Evolutionary conservation across 257 asterid species (phyloP), one percentile per base, ranked within the genome.

Genomic region (Solanum neorickii): DNA sequence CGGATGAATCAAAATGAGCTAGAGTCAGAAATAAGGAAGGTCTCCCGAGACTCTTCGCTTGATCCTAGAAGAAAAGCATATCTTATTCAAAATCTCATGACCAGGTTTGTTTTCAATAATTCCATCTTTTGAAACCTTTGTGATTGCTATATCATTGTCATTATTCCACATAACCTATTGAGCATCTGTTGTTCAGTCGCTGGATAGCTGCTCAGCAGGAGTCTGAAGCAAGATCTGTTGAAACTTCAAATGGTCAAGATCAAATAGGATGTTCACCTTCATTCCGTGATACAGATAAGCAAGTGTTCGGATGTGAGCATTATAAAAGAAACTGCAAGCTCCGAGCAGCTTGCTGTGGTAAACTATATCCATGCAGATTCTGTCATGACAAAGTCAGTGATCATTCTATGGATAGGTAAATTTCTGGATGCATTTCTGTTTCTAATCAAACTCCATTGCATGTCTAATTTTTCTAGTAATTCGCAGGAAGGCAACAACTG

Each of bases 131-230:
- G 47, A 65, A 65, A 15, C 25, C 75, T 56, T 60, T 88, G 13
- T 76, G 88, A 37, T 56, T 77, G 33, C 86, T 41, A 33, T 29
- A 37, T 60, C 44, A 65, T 66, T 87, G 68, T 82, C 15, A 86
- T 89, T 88, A 84, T 88, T 83, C 42, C 27, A 86, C 82, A 9
- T 56, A 66, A 88, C 88, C 89, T 74, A 83, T 88, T 47, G 69
- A 49, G 68, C 68, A 80, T 80, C 85, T 91, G 33, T 90, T 87
- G 35, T 89, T 82, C 92, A 96, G 99, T 90, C 96, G 94, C 87
- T 96, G 99, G 99, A 96, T 96, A 91, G 99, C 99, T 89, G 92
- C 94, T 87, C 99, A 96, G 92, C 99, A 96, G 93, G 95, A 95
- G 89, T 88, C 98, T 12, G 95, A 94, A 86, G 91, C 94, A 86